A percentile compares a stretch with the other conserved stretches of the same genome.
Conservation (phyloP, 2,329 filamentous ascomycete species). For the Fusarium pilosicola region DNA sequence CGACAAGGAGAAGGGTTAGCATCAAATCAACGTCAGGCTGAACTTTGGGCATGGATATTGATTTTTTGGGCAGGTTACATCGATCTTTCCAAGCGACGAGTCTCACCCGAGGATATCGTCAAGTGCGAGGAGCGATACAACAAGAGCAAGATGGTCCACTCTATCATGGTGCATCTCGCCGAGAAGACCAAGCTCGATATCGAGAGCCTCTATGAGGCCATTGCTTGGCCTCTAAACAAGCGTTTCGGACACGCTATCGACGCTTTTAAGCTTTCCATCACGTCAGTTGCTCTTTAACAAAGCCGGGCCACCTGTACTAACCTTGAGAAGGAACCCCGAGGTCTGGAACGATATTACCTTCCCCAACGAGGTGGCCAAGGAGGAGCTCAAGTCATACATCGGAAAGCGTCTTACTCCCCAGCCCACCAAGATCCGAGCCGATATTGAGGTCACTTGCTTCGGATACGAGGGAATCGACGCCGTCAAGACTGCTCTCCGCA, state of each 20-base stretch:
- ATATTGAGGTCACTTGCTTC: conserved; percentile 95
- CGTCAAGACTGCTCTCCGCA: conserved; percentile 90
- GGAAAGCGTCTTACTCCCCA: conserved; percentile 96
- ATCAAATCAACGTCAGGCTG: not conserved
- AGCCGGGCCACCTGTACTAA: conserved; percentile 13
- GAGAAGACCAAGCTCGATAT: conserved; percentile 97
- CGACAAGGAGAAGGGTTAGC: conserved; percentile 94
- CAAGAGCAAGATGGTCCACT: conserved; percentile 99
- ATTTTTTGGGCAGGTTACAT: conserved; percentile 73
- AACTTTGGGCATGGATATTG: conserved; percentile 39
- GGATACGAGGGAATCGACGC: conserved; percentile 98
- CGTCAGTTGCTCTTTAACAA: conserved; percentile 63
- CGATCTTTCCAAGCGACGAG: conserved; percentile 97
- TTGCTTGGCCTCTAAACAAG: conserved; percentile 97
- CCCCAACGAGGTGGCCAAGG: conserved; percentile 83
- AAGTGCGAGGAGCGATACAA: conserved; percentile 99
- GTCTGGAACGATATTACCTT: conserved; percentile 96
- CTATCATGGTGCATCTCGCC: conserved; percentile 97
- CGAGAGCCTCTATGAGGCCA: conserved; percentile 90
- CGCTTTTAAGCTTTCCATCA: conserved; percentile 99
- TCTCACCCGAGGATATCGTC: conserved; percentile 95
- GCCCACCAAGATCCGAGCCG: conserved; percentile 98
- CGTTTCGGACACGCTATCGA: conserved; percentile 97
- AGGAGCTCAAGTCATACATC: conserved; percentile 95
- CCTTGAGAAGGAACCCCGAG: conserved; percentile 78